phyloP scores from a whole-genome alignment of 805 yeast species.

The Teunomyces funiuensis region DNA sequence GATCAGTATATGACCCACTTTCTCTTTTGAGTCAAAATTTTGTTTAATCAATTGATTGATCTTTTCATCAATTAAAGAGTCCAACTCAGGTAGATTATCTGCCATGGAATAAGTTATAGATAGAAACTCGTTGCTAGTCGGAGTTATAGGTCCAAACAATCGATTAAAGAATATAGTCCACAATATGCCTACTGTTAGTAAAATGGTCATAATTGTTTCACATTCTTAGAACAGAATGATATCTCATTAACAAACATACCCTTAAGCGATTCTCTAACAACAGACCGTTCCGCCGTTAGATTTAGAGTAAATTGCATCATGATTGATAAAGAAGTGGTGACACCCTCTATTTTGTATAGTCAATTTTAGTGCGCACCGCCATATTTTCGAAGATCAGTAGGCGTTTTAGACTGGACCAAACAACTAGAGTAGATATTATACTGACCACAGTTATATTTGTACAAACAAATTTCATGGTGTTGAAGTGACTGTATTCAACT shows the following conservation, averaged over 20 bases:
- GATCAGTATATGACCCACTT: slow-evolving; percentile 33
- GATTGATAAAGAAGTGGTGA: neutral
- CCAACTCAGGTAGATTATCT: slow-evolving; percentile 48
- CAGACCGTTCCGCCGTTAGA: slow-evolving; percentile 51
- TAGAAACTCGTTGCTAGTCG: slow-evolving; percentile 53
- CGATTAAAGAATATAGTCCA: slow-evolving; percentile 71
- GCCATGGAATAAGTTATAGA: slow-evolving; percentile 60
- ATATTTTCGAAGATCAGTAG: neutral
- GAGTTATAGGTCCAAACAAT: slow-evolving; percentile 62
- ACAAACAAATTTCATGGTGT: too few species aligned
- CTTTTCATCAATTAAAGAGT: slow-evolving; percentile 38
- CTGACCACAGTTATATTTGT: too few species aligned
- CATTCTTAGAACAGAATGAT: neutral
- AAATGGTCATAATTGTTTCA: neutral
- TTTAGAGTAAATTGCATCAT: slow-evolving; percentile 48
- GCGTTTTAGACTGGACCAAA: neutral
- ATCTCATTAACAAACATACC: slow-evolving; percentile 34
- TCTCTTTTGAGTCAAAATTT: slow-evolving; percentile 22
- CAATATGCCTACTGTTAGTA: slow-evolving; percentile 45
- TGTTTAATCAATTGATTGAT: slow-evolving; percentile 31
- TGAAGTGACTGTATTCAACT: too few species aligned
- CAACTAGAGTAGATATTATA: too few species aligned
- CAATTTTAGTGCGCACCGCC: slow-evolving; percentile 6
- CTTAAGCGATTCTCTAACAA: slow-evolving; percentile 53
- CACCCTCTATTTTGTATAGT: slow-evolving; percentile 3